Evolutionary conservation across 208 protist species (phyloP).

Genomic region (Endotrypanum monterogeii): DNA sequence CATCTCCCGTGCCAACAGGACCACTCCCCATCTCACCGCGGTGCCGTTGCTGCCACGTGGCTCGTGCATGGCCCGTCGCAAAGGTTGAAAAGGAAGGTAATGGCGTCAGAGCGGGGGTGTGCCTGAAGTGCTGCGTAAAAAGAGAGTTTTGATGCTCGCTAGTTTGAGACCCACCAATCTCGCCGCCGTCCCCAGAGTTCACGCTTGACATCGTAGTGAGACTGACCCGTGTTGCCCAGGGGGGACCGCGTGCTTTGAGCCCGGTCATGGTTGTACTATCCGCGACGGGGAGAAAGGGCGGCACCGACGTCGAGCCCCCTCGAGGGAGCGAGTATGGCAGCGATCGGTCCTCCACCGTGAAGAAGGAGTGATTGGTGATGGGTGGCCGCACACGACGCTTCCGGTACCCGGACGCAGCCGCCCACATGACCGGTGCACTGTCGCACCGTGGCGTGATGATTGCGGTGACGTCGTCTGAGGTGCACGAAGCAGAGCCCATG

Average conservation of each 20-base stretch:
- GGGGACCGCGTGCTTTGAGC: not conserved
- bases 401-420: constrained; percentile 8
- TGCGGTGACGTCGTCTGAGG: constrained; percentile 3
- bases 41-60: constrained; percentile 21
- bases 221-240: constrained; percentile 13
- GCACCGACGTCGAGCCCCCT: constrained; percentile 4
- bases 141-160: not conserved
- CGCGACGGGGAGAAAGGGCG: not conserved
- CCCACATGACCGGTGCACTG: constrained; percentile 21
- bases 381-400: constrained; percentile 19
- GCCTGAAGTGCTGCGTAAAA: not conserved
- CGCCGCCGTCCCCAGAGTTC: not conserved
- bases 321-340: constrained; percentile 4
- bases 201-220: constrained; percentile 7
- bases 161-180: not conserved
- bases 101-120: constrained; percentile 21
- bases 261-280: not conserved
- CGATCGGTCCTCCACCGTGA: constrained; percentile 47
- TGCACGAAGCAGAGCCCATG: constrained; percentile 3
- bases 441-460: constrained; percentile 12
- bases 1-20: not conserved
- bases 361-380: constrained; percentile 56
- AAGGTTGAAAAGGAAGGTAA: constrained; percentile 17
- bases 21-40: not conserved
- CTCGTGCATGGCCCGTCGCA: constrained; percentile 6